phyloP scores from a whole-genome alignment of 306 rosid species.

The Luffa acutangula region DNA sequence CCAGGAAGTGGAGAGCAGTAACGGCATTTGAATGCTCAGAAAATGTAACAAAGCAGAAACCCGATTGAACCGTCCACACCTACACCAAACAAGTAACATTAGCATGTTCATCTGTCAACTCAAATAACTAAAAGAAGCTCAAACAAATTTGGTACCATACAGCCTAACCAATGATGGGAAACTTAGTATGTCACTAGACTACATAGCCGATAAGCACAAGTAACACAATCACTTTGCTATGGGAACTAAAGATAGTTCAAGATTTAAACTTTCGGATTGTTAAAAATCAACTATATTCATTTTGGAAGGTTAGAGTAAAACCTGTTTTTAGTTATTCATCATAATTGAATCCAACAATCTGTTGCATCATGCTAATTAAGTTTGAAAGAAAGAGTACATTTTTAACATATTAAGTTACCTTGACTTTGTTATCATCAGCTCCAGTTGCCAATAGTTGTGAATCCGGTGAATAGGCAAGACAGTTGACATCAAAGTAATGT shows the following conservation, averaged over 20 bases:
- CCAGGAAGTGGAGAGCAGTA: constrained; percentile 87
- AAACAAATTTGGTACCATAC: not conserved
- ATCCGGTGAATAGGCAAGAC: constrained; percentile 73
- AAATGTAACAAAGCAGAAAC: constrained; percentile 83
- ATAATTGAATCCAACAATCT: not conserved
- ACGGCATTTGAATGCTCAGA: constrained; percentile 81
- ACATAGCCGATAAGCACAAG: not conserved
- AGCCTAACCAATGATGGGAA: not conserved
- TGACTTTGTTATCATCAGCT: constrained; percentile 97
- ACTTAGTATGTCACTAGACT: not conserved
- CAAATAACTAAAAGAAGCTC: not conserved
- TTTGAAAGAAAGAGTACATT: not conserved
- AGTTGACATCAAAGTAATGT: constrained; percentile 89
- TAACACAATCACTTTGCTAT: not conserved
- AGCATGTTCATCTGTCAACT: not conserved
- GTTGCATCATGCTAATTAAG: not conserved
- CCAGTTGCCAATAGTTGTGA: constrained; percentile 89
- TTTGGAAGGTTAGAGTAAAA: not conserved
- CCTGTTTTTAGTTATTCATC: not conserved
- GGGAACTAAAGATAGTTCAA: not conserved
- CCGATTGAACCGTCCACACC: constrained; percentile 88
- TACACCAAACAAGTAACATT: constrained; percentile 27
- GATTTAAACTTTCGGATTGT: not conserved
- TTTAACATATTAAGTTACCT: constrained; percentile 35
- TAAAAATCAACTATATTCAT: not conserved